A percentile compares a stretch with the other conserved stretches of the same genome.
Evolutionary conservation across 768 basidiomycete genomes (phyloP).

Genomic region (Rubroboletus satanas): DNA sequence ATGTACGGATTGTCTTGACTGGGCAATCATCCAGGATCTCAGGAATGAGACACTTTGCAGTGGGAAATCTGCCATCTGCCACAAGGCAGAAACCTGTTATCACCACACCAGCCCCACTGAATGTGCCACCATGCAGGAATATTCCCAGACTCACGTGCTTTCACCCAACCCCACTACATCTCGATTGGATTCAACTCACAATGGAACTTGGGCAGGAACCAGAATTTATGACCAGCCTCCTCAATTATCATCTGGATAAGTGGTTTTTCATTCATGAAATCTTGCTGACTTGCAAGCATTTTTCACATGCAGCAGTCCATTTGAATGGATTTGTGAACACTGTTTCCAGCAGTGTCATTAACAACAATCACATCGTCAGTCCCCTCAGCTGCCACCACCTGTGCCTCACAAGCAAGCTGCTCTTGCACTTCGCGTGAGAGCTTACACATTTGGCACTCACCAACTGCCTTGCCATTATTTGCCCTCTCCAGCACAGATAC

Average conservation of each 20-base stretch:
- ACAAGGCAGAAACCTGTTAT: background rate
- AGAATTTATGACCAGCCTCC: constrained; percentile 24
- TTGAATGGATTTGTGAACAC: too few relatives aligned
- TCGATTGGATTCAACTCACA: constrained; percentile 4
- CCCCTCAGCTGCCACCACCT: background rate
- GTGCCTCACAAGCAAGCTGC: background rate
- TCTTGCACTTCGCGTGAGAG: background rate
- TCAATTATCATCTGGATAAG: constrained; percentile 21
- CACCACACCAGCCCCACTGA: background rate
- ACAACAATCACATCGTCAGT: too few relatives aligned
- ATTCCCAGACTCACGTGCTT: background rate
- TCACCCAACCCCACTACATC: constrained; percentile 3
- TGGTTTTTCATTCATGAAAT: constrained; percentile 23
- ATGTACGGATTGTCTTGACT: background rate
- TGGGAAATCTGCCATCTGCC: background rate
- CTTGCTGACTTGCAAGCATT: constrained; percentile 28
- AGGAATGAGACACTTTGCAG: background rate
- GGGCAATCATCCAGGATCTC: background rate
- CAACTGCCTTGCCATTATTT: background rate
- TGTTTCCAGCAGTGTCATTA: too few relatives aligned
- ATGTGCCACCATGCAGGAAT: too few relatives aligned
- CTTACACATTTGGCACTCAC: background rate
- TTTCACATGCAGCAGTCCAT: constrained; percentile 29
- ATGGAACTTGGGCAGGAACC: constrained; percentile 28
- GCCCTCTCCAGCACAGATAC: background rate